Evolutionary conservation across 495 filamentous ascomycete genomes (phyloP).

Genomic region (Aspergillus leporis): DNA sequence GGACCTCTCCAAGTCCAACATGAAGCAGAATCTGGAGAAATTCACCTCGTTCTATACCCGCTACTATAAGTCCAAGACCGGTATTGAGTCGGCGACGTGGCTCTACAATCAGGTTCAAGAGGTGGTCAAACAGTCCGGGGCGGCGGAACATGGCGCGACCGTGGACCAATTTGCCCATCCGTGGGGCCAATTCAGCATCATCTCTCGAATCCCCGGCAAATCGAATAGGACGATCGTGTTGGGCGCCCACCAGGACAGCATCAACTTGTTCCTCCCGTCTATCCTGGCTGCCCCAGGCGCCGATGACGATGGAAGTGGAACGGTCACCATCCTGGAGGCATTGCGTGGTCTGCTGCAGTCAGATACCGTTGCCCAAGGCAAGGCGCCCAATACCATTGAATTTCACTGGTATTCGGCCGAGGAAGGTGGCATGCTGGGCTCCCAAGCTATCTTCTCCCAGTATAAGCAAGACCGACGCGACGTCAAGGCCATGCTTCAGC

Average conservation of each 20-base stretch:
- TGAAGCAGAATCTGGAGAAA: conserved; percentile 73
- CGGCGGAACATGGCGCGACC: conserved; percentile 63
- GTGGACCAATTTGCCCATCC: conserved; percentile 76
- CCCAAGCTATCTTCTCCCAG: conserved; percentile 80
- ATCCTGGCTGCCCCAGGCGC: conserved; percentile 75
- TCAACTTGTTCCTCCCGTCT: conserved; percentile 87
- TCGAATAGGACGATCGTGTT: conserved; percentile 80
- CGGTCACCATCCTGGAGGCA: conserved; percentile 76
- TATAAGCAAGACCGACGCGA: conserved; percentile 76
- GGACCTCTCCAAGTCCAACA: conserved; percentile 71
- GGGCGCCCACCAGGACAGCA: conserved; percentile 78
- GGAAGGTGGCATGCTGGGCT: conserved; percentile 85
- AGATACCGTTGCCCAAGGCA: conserved; percentile 50
- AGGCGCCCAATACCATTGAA: conserved; percentile 77
- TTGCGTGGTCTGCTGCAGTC: conserved; percentile 63
- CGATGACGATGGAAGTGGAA: conserved; percentile 75
- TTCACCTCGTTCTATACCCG: conserved; percentile 85
- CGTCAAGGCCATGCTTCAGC: conserved; percentile 97
- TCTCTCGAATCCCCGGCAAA: conserved; percentile 89
- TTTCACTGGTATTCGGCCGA: conserved; percentile 97
- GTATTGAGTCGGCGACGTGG: conserved; percentile 88
- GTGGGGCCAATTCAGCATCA: conserved; percentile 90
- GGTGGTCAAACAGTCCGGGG: conserved; percentile 69
- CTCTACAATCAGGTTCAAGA: conserved; percentile 72
- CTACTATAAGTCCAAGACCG: conserved; percentile 85